Evolutionary conservation across 2,329 filamentous ascomycete species (phyloP), one percentile per base, ranked within the genome.

Genomic region (Fusarium poae): DNA sequence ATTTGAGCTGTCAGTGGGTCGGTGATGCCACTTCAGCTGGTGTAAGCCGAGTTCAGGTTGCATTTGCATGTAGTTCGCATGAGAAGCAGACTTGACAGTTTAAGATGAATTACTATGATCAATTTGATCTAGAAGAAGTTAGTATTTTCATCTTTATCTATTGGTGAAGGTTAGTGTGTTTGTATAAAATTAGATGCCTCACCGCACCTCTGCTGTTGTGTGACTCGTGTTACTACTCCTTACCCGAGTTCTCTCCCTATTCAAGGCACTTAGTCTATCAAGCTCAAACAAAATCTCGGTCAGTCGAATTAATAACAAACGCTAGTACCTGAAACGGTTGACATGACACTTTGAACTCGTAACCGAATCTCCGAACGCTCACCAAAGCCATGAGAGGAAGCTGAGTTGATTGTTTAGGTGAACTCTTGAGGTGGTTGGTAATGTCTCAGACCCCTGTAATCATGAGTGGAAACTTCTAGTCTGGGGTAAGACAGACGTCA

Each of bases 361-460:
- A 11, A 18, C 27, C n/a, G 48, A 40, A 23, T 25, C 42, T 53
- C 20, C 20, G 25, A 40, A n/a, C 16, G 39, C 15, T 43, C 20
- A 27, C 5, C 15, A 18, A 48, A 35, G 16, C 12, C 13, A 34
- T 18, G 20, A 20, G 21, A 30, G 43, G 23, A 51, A 43, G 43
- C 35, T 56, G 16, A 21, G 42, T 15, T 65, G 30, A 34, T 30
- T 53, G 42, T 44, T 43, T 45, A 52, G 35, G 34, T 62, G 12
- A 46, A 29, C 21, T 62, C 29, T 49, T 37, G 51, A 49, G 49
- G 62, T 49, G 64, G 62, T 37, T 67, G 64, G 64, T 62, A 40
- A 46, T 57, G 64, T 57, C 57, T 66, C 44, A 37, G 34, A 23
- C 49, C 56, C 63, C 37, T 57, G 56, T 43, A 30, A 50, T 49